Conservation (phyloP, 1,284 basidiomycete genomes). For the Fomitopsis schrenkii region DNA sequence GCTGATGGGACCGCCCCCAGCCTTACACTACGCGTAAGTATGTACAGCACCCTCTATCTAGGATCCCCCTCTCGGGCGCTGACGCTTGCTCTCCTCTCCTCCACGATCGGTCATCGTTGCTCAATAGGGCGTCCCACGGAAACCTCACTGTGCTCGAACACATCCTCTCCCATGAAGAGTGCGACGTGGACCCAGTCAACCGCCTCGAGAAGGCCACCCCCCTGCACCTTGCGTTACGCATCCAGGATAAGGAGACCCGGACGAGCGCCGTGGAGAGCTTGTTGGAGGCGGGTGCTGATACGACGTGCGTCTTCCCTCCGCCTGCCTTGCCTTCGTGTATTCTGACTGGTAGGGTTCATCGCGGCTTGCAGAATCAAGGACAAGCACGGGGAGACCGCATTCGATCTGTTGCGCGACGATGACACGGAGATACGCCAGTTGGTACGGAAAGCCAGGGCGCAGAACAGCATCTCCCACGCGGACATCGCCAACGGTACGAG, state of each 20-base stretch:
- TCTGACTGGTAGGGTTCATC: not conserved
- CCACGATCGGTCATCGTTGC: not conserved
- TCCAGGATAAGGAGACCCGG: constrained; percentile 60
- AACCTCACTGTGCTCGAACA: constrained; percentile 67
- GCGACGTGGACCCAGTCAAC: constrained; percentile 84
- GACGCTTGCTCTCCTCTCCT: not conserved
- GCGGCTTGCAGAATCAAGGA: constrained; percentile 58
- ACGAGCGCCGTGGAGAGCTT: constrained; percentile 55
- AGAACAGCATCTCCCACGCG: constrained; percentile 32
- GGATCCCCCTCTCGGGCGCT: not conserved
- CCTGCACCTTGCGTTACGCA: constrained; percentile 72
- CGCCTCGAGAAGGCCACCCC: constrained; percentile 75
- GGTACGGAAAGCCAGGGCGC: constrained; percentile 48
- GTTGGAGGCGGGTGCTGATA: constrained; percentile 76
- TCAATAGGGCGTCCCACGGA: constrained; percentile 45
- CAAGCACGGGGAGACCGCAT: constrained; percentile 57
- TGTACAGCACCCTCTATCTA: constrained; percentile 4
- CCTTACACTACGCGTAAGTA: constrained; percentile 78
- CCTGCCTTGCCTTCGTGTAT: not conserved
- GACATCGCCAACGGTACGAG: constrained; percentile 38
- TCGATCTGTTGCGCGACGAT: constrained; percentile 52
- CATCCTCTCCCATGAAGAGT: constrained; percentile 69
- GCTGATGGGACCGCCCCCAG: constrained; percentile 33
- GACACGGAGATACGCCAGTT: constrained; percentile 42
- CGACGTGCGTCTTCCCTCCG: constrained; percentile 42